A percentile compares a stretch with the other conserved stretches of the same genome.
phyloP scores from a whole-genome alignment of 1,139 yeast species.

The Diutina pseudorugosa region DNA sequence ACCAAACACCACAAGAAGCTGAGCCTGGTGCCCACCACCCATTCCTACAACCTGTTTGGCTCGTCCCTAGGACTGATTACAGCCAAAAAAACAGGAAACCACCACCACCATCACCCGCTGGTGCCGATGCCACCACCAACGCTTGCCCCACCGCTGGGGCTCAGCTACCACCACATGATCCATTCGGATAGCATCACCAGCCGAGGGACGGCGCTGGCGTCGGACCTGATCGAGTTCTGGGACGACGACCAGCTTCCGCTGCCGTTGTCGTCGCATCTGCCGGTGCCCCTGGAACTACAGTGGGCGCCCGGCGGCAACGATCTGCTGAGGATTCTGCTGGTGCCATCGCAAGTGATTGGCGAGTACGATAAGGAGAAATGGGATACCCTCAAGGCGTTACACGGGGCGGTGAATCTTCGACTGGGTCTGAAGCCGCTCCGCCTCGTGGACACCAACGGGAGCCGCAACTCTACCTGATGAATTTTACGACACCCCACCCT shows the following conservation, averaged over 20 bases:
- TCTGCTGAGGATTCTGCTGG: slow-evolving; percentile 24
- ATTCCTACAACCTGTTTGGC: not conserved
- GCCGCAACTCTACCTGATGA: not conserved
- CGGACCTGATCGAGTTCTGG: slow-evolving; percentile 1
- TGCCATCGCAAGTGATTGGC: slow-evolving; percentile 50
- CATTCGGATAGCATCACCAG: not conserved
- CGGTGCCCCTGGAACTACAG: not conserved
- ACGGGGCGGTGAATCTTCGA: not conserved
- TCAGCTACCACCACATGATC: not conserved
- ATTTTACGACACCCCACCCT: not conserved
- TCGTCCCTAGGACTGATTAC: not conserved
- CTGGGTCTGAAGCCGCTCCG: slow-evolving; percentile 2
- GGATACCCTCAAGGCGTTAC: slow-evolving; percentile 33
- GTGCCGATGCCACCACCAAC: not conserved
- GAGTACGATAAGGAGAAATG: slow-evolving; percentile 57
- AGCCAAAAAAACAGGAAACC: not conserved
- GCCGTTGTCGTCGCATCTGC: not conserved
- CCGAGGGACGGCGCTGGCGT: not conserved
- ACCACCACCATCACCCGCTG: not conserved
- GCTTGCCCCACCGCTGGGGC: not conserved
- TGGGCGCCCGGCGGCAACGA: not conserved
- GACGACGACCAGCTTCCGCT: not conserved
- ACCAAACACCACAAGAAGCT: not conserved
- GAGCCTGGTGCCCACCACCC: slow-evolving; percentile 1
- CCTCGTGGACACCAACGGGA: not conserved